Conservation (phyloP, 164 flowering plant genomes). For the Cinnamomum micranthum region DNA sequence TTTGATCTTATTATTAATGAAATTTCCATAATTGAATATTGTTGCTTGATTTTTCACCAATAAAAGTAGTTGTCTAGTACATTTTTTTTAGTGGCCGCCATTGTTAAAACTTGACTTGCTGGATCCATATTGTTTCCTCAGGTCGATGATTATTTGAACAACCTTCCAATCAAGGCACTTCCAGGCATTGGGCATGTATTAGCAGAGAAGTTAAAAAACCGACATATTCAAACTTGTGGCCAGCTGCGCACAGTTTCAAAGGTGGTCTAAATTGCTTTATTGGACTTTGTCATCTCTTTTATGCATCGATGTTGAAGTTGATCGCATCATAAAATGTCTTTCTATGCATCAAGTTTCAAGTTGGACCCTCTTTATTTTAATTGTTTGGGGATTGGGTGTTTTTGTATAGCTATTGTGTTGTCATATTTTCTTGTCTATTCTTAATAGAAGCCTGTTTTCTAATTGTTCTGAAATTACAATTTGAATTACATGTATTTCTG, state of each 20-base stretch:
- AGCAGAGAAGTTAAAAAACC: conserved; percentile 68
- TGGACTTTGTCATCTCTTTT: not conserved
- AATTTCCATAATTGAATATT: not conserved
- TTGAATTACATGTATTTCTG: no score
- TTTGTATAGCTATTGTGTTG: not conserved
- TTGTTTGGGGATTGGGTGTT: not conserved
- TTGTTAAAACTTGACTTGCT: not conserved
- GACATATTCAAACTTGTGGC: conserved; percentile 62
- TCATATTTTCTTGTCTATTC: not conserved
- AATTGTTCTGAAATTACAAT: no score
- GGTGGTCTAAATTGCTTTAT: conserved; percentile 31
- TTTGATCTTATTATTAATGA: not conserved
- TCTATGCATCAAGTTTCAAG: not conserved
- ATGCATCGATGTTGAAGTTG: not conserved
- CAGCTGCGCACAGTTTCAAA: conserved; percentile 70
- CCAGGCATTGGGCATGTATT: conserved; percentile 89
- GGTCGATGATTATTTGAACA: conserved; percentile 65
- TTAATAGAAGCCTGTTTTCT: no score
- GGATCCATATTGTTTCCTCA: conserved; percentile 17
- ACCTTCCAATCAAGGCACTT: conserved; percentile 77
- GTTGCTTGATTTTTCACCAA: not conserved
- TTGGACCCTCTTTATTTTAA: not conserved
- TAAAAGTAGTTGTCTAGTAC: not conserved
- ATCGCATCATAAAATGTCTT: not conserved
- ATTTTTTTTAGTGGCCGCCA: not conserved